Conservation (phyloP, 495 filamentous ascomycete species). For the Talaromyces thailandensis region DNA sequence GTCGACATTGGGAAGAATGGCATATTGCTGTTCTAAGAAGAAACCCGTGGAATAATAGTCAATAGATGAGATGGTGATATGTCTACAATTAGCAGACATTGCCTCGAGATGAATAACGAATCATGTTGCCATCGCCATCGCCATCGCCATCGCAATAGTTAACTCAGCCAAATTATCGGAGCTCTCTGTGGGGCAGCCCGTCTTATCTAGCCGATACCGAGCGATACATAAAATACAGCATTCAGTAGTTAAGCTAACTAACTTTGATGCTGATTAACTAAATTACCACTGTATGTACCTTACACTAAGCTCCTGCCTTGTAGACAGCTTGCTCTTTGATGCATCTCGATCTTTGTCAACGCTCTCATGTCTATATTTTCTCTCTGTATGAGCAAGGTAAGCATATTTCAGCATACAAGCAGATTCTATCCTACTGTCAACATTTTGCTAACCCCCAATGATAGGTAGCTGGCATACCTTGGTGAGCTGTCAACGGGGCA, state of each 20-base stretch:
- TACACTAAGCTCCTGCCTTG: not conserved
- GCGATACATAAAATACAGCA: not conserved
- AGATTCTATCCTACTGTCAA: not conserved
- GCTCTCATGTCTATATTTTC: not conserved
- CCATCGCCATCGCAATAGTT: not conserved
- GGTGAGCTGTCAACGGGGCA: not conserved
- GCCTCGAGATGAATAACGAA: not conserved
- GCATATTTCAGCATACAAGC: not conserved
- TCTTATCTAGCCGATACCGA: not conserved
- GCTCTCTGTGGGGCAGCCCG: not conserved
- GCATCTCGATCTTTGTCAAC: not conserved
- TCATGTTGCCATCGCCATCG: not conserved
- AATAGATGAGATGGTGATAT: not conserved
- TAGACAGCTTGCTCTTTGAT: not conserved
- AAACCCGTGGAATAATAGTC: not conserved
- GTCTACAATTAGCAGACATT: not conserved
- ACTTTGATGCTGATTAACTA: not conserved
- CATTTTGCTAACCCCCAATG: not conserved
- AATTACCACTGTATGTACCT: not conserved
- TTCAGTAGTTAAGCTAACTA: no score
- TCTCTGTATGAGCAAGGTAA: not conserved
- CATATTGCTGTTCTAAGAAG: constrained; percentile 18
- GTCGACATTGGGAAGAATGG: constrained; percentile 29
- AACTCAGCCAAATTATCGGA: not conserved
- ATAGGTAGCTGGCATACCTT: not conserved